A percentile compares a stretch with the other conserved stretches of the same genome.
Conservation (phyloP, 2,329 filamentous ascomycete species). For the Colletotrichum sp. region DNA sequence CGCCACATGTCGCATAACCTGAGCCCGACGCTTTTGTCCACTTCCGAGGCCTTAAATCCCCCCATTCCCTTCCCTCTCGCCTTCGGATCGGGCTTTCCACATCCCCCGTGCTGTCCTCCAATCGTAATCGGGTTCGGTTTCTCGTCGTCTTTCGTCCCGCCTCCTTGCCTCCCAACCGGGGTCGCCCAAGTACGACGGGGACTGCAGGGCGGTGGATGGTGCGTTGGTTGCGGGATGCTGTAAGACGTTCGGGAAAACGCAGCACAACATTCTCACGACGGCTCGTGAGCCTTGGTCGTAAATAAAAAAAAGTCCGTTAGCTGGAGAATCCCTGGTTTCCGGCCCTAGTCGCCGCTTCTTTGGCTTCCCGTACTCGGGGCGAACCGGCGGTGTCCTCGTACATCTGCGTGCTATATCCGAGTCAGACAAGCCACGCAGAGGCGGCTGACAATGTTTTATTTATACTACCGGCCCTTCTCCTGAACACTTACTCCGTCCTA, state of each 20-base stretch:
- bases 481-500: neutral
- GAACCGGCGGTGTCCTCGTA: neutral
- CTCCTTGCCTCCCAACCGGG: neutral
- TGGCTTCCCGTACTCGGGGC: neutral
- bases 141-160: neutral
- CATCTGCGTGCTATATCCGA: neutral
- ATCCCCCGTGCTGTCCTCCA: neutral
- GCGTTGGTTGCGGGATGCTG: neutral
- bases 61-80: neutral
- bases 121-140: constrained; percentile 17
- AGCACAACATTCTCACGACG: neutral
- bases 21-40: neutral
- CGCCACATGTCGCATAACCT: neutral
- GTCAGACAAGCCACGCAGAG: neutral
- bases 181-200: neutral
- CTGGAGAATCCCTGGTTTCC: neutral
- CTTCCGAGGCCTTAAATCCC: neutral
- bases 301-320: neutral
- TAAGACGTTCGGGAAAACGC: neutral
- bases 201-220: neutral
- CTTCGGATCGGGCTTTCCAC: neutral
- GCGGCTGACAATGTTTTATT: constrained; percentile 1
- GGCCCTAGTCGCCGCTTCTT: neutral
- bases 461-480: neutral
- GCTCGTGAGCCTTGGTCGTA: neutral